phyloP scores from a whole-genome alignment of 805 yeast genomes.

The Wickerhamiella azymoides region DNA sequence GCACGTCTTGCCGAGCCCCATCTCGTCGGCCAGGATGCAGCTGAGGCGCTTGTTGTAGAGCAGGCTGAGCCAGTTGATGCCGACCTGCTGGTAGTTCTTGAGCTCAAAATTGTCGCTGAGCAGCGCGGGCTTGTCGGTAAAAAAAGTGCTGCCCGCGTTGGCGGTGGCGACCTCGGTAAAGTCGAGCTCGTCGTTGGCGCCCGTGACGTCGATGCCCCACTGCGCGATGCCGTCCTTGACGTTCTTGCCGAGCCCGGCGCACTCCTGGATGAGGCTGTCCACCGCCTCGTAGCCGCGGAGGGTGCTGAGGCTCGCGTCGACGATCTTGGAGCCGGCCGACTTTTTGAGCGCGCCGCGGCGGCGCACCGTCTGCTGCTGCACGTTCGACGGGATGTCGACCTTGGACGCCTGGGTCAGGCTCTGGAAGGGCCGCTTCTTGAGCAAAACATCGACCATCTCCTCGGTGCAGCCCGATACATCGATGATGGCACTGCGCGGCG shows the following conservation, averaged over 20 bases:
- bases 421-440: slow-evolving; percentile 56
- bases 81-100: slow-evolving; percentile 92
- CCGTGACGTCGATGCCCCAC: slow-evolving; percentile 81
- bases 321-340: slow-evolving; percentile 57
- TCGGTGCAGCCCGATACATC: slow-evolving; percentile 67
- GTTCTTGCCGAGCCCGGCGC: slow-evolving; percentile 60
- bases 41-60: slow-evolving; percentile 67
- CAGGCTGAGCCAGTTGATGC: slow-evolving; percentile 81
- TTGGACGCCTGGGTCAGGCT: slow-evolving; percentile 46
- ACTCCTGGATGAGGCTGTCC: slow-evolving; percentile 74
- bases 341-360: slow-evolving; percentile 33
- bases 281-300: slow-evolving; percentile 87
- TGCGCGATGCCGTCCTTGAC: slow-evolving; percentile 58
- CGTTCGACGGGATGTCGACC: slow-evolving; percentile 34
- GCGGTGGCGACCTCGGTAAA: slow-evolving; percentile 36
- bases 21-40: slow-evolving; percentile 94
- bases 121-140: slow-evolving; percentile 57
- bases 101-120: slow-evolving; percentile 50
- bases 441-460: slow-evolving; percentile 46
- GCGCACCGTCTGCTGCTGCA: slow-evolving; percentile 20
- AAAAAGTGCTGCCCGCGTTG: slow-evolving; percentile 25
- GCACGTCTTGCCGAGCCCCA: slow-evolving; percentile 94
- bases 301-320: slow-evolving; percentile 55
- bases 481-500: slow-evolving; percentile 57
- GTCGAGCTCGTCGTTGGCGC: slow-evolving; percentile 41